Conservation (phyloP, 225 moss, liverwort and hornwort genomes). For the Marchantia paleacea region DNA sequence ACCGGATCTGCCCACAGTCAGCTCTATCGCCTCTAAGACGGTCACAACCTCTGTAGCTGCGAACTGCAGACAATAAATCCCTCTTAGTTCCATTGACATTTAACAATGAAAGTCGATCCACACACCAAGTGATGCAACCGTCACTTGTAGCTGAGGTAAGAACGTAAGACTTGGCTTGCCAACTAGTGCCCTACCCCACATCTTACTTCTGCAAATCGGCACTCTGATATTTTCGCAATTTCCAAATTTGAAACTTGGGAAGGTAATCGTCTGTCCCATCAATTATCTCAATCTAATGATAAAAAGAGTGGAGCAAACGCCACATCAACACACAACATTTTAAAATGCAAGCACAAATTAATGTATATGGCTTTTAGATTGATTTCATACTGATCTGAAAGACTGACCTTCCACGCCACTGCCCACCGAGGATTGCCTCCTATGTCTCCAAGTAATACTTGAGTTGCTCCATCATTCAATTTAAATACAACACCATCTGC, state of each 20-base stretch:
- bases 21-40: conserved; percentile 74
- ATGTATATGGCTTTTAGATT: too few relatives aligned
- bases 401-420: conserved; percentile 82
- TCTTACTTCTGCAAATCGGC: too few relatives aligned
- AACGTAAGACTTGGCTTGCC: not conserved
- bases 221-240: too few relatives aligned
- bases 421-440: conserved; percentile 87
- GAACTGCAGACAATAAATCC: conserved; percentile 51
- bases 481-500: conserved; percentile 89
- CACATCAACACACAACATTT: too few relatives aligned
- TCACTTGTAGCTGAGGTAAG: not conserved
- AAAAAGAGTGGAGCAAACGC: too few relatives aligned
- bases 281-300: too few relatives aligned
- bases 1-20: conserved; percentile 82
- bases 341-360: too few relatives aligned
- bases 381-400: too few relatives aligned
- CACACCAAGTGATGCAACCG: not conserved
- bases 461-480: conserved; percentile 58
- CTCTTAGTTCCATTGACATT: not conserved
- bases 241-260: too few relatives aligned
- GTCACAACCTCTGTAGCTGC: conserved; percentile 77
- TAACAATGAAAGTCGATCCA: not conserved
- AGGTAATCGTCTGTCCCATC: too few relatives aligned
- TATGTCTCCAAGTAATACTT: conserved; percentile 63
- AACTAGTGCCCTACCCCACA: too few relatives aligned